Conservation (phyloP, 1,139 yeast species). For the Diutina catenulata region DNA sequence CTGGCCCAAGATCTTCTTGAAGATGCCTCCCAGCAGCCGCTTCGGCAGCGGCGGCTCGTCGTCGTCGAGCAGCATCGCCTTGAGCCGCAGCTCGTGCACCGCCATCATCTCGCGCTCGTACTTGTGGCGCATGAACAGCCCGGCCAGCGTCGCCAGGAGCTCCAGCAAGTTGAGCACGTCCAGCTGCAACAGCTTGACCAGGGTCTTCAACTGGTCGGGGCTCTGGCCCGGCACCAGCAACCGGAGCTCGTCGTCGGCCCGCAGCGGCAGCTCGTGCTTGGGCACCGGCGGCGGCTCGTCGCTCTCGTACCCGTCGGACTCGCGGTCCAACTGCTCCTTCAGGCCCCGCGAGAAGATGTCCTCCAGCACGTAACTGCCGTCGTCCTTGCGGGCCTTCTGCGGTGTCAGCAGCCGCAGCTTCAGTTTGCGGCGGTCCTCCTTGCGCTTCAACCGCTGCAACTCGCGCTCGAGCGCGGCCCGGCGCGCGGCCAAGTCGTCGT, state of each 20-base stretch:
- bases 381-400: conserved; percentile 9
- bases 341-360: conserved; percentile 24
- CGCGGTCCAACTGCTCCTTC: conserved; percentile 27
- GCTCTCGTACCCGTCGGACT: conserved; percentile 14
- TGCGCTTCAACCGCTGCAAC: conserved; percentile 12
- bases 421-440: conserved; percentile 7
- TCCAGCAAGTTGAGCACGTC: conserved; percentile 45
- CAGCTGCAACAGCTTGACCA: conserved; percentile 31
- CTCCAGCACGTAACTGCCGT: conserved; percentile 26
- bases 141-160: conserved; percentile 84
- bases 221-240: conserved; percentile 29
- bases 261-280: conserved; percentile 17
- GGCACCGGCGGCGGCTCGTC: conserved; percentile 27
- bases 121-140: conserved; percentile 67
- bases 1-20: conserved; percentile 4
- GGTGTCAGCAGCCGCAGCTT: conserved; percentile 3
- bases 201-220: neutral
- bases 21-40: neutral
- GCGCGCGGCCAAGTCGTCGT: conserved; percentile 3
- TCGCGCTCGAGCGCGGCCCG: conserved; percentile 23
- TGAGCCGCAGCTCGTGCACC: conserved; percentile 2
- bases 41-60: neutral
- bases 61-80: conserved; percentile 2
- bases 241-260: conserved; percentile 23
- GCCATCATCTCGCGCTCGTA: conserved; percentile 25